Percentiles rank a stretch among this genome's conserved stretches.
Evolutionary conservation across 176 grass and related monocot genomes (phyloP).

Genomic region (Poa annua): DNA sequence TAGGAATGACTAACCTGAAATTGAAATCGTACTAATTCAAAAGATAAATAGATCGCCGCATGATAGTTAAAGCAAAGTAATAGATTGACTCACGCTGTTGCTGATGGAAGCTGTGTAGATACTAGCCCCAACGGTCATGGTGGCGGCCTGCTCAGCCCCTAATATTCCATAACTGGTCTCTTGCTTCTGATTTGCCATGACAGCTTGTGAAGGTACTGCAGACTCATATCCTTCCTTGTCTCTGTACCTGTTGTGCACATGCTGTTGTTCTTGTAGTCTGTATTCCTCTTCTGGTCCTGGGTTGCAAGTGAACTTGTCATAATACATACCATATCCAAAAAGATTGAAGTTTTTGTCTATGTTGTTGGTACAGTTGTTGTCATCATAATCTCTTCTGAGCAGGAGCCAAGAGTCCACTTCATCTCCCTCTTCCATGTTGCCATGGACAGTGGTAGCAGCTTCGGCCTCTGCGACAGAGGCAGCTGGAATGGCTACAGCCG

Average conservation of each 20-base stretch:
- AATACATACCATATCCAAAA: conserved; percentile 60
- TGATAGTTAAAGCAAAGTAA: conserved; percentile 33
- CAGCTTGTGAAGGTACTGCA: conserved; percentile 56
- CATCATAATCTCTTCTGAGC: conserved; percentile 18
- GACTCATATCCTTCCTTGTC: conserved; percentile 50
- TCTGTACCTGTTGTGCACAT: conserved; percentile 41
- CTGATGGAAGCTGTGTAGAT: conserved; percentile 58
- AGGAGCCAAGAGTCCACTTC: conserved; percentile 60
- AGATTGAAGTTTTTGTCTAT: conserved; percentile 68
- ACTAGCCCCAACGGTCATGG: conserved; percentile 43
- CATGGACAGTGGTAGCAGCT: not conserved
- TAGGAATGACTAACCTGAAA: conserved; percentile 19
- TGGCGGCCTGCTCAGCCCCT: conserved; percentile 43
- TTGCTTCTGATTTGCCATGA: conserved; percentile 37
- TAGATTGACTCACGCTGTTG: conserved; percentile 62
- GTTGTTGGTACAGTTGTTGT: not conserved
- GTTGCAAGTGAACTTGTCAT: conserved; percentile 37
- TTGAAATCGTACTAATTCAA: conserved; percentile 8
- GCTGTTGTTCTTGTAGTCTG: conserved; percentile 46
- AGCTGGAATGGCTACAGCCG: conserved; percentile 37
- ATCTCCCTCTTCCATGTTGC: conserved; percentile 38
- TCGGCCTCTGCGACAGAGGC: conserved; percentile 11
- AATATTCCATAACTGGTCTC: conserved; percentile 40
- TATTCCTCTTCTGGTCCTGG: conserved; percentile 26
- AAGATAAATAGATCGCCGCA: not conserved